A percentile compares a stretch with the other conserved stretches of the same genome.
Conservation (phyloP, 805 yeast species). For the Saturnispora hagleri region DNA sequence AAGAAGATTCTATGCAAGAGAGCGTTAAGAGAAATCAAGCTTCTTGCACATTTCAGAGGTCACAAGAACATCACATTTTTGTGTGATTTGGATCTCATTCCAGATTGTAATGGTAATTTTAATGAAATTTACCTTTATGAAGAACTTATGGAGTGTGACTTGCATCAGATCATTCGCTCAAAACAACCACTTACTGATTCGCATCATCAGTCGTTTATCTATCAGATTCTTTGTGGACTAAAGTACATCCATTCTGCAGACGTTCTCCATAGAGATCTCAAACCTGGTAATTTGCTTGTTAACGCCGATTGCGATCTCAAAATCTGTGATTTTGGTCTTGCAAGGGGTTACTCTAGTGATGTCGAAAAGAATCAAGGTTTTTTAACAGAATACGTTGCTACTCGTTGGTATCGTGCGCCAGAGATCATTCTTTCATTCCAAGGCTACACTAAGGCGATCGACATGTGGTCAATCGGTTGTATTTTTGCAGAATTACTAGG, state of each 20-base stretch:
- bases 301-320: constrained; percentile 96
- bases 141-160: constrained; percentile 96
- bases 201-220: constrained; percentile 87
- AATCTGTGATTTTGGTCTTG: constrained; percentile 94
- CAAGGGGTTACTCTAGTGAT: constrained; percentile 79
- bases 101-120: constrained; percentile 57
- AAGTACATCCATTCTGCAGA: constrained; percentile 94
- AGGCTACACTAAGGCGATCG: constrained; percentile 92
- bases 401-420: constrained; percentile 98
- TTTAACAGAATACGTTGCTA: constrained; percentile 94
- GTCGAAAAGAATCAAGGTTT: constrained; percentile 87
- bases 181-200: constrained; percentile 91
- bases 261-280: constrained; percentile 88
- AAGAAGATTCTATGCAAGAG: constrained; percentile 87
- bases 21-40: constrained; percentile 82
- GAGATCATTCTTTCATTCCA: constrained; percentile 94
- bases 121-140: constrained; percentile 91
- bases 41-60: constrained; percentile 87
- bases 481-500: constrained; percentile 89
- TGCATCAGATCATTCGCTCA: constrained; percentile 93
- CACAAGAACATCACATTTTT: constrained; percentile 94
- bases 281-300: constrained; percentile 87
- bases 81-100: constrained; percentile 89
- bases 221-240: constrained; percentile 87
- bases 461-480: constrained; percentile 97